A percentile compares a stretch with the other conserved stretches of the same genome.
phyloP scores from a whole-genome alignment of 352 stramenopile species.

The Sclerospora graminicola region DNA sequence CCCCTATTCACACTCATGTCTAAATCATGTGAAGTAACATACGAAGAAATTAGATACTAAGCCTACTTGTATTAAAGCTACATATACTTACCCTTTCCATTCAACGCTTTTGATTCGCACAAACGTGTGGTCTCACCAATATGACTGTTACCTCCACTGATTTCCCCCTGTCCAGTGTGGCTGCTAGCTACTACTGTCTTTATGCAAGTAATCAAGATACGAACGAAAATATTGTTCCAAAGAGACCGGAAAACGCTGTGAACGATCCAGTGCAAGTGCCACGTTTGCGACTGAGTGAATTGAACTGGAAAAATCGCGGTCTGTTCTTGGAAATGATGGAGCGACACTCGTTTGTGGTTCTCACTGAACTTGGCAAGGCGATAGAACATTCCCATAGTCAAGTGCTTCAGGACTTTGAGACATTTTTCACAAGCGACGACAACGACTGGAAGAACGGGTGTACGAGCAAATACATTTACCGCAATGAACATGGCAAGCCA shows the following conservation, averaged over 20 bases:
- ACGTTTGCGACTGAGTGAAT: constrained; percentile 26
- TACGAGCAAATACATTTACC: constrained; percentile 47
- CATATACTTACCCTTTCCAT: no score
- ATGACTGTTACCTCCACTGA: constrained; percentile 8
- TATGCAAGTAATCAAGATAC: constrained; percentile 9
- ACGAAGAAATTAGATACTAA: no score
- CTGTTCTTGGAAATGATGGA: constrained; percentile 44
- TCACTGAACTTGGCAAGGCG: constrained; percentile 35
- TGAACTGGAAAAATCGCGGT: constrained; percentile 40
- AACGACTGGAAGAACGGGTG: constrained; percentile 27
- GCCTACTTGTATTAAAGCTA: no score
- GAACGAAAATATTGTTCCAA: not conserved
- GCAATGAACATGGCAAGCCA: constrained; percentile 43
- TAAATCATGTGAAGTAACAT: no score
- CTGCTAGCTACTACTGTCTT: constrained; percentile 23
- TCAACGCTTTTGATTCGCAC: no score
- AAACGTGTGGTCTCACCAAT: not conserved
- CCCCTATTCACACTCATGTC: no score
- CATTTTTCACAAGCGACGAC: constrained; percentile 36
- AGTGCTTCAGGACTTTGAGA: constrained; percentile 29
- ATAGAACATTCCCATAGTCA: constrained; percentile 28
- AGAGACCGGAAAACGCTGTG: not conserved
- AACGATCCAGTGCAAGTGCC: constrained; percentile 18
- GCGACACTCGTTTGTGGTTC: constrained; percentile 49
- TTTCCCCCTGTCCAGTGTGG: constrained; percentile 12